Percentiles rank a stretch among this genome's conserved stretches.
phyloP scores from a whole-genome alignment of 805 yeast genomes.

The Sugiyamaella americana region DNA sequence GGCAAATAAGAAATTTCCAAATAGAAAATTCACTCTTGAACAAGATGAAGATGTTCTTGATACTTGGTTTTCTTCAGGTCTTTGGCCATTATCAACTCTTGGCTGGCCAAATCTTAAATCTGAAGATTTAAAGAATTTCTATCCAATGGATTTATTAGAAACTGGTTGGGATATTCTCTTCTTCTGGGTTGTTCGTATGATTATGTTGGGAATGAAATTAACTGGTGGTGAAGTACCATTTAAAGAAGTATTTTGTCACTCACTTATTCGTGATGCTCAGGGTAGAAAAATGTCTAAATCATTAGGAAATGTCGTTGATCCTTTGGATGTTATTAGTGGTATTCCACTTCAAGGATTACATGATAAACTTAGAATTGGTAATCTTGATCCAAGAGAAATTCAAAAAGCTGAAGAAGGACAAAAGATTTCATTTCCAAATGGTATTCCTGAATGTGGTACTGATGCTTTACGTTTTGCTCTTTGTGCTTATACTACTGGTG shows the following conservation, averaged over 20 bases:
- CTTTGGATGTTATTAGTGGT: conserved; percentile 89
- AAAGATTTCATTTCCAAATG: conserved; percentile 83
- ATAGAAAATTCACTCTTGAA: conserved; percentile 62
- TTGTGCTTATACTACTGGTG: conserved; percentile 98
- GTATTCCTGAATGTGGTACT: conserved; percentile 99
- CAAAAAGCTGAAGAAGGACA: conserved; percentile 86
- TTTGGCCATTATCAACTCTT: conserved; percentile 95
- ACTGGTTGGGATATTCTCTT: conserved; percentile 99
- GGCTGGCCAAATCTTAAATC: conserved; percentile 83
- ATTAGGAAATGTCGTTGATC: conserved; percentile 94
- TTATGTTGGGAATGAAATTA: conserved; percentile 80
- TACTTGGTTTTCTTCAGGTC: conserved; percentile 97
- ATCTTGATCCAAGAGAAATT: conserved; percentile 83
- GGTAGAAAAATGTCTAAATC: conserved; percentile 99
- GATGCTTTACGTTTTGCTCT: conserved; percentile 97
- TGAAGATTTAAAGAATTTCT: conserved; percentile 66
- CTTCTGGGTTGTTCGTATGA: conserved; percentile 99
- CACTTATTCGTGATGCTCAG: conserved; percentile 97
- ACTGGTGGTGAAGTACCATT: conserved; percentile 82
- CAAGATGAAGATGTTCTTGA: conserved; percentile 98
- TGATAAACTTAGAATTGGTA: conserved; percentile 70
- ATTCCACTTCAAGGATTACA: conserved; percentile 73
- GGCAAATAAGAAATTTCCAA: conserved; percentile 70
- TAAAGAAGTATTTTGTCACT: conserved; percentile 95
- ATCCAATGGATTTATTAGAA: conserved; percentile 90